Percentiles rank a stretch among this genome's conserved stretches.
phyloP scores from a whole-genome alignment of 2,329 filamentous ascomycete species.

The Sporothrix curviconia region DNA sequence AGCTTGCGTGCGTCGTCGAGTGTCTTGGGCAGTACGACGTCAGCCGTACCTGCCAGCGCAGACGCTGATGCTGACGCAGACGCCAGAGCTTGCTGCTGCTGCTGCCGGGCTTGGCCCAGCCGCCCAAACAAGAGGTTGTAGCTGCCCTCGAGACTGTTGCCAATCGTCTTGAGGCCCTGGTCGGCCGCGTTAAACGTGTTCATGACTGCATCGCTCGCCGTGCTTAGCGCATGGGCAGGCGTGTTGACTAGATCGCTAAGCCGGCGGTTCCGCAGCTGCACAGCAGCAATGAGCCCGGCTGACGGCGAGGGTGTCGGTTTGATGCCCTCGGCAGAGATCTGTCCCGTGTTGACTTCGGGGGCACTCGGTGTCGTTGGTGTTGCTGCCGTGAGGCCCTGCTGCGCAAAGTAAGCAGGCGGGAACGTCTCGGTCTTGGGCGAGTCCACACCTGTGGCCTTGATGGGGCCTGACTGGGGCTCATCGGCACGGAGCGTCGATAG shows the following conservation, averaged over 20 bases:
- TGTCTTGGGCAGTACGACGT: conserved; percentile 71
- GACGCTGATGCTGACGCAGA: conserved; percentile 42
- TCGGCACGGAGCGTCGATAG: conserved; percentile 80
- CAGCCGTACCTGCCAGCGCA: background rate
- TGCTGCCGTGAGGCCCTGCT: conserved; percentile 32
- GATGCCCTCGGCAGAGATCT: conserved; percentile 21
- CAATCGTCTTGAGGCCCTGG: conserved; percentile 85
- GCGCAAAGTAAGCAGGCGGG: conserved; percentile 45
- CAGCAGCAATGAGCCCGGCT: conserved; percentile 37
- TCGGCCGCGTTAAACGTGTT: conserved; percentile 86
- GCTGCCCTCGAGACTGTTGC: conserved; percentile 81
- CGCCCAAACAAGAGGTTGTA: conserved; percentile 91
- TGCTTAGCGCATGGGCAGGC: conserved; percentile 72
- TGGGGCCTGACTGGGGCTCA: conserved; percentile 62
- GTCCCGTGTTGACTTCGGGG: conserved; percentile 28
- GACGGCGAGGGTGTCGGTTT: conserved; percentile 34
- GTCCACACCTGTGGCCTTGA: conserved; percentile 43
- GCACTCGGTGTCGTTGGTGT: conserved; percentile 26
- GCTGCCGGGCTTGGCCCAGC: conserved; percentile 58
- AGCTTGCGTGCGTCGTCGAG: conserved; percentile 88
- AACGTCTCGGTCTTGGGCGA: conserved; percentile 49
- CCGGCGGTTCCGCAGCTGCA: conserved; percentile 60
- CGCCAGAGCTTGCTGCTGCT: conserved; percentile 27
- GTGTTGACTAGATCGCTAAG: conserved; percentile 82
- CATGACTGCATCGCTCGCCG: conserved; percentile 76